Conservation (phyloP, 2,329 filamentous ascomycete genomes). For the Xylariaceae sp. region DNA sequence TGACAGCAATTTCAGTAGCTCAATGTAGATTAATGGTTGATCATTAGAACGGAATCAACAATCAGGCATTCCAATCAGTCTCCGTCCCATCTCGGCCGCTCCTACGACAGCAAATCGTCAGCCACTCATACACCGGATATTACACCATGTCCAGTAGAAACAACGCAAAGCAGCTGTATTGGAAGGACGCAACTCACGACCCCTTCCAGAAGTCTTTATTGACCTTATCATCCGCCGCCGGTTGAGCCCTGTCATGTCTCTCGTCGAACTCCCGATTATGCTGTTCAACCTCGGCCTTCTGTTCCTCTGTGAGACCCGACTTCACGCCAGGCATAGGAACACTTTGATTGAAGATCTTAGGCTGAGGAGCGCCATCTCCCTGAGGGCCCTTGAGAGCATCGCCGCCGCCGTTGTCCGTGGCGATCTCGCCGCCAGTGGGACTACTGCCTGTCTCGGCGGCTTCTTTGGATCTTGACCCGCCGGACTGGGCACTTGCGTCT, state of each 20-base stretch:
- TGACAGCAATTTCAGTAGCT: too few relatives aligned
- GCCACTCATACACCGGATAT: constrained; percentile 4
- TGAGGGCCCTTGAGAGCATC: constrained; percentile 32
- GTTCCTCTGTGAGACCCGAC: constrained; percentile 43
- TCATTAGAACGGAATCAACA: too few relatives aligned
- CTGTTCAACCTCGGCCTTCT: constrained; percentile 53
- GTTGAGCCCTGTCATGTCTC: constrained; percentile 45
- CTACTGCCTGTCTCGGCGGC: constrained; percentile 35
- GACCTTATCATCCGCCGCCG: constrained; percentile 47
- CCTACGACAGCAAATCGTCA: constrained; percentile 6
- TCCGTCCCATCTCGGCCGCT: constrained; percentile 17
- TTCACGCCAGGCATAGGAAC: constrained; percentile 36
- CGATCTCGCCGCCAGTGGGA: constrained; percentile 28
- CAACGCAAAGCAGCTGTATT: constrained; percentile 1
- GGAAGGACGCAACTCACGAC: constrained; percentile 30
- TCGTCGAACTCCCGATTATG: constrained; percentile 57
- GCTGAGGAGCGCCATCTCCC: constrained; percentile 36
- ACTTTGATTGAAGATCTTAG: constrained; percentile 50
- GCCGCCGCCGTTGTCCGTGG: constrained; percentile 28
- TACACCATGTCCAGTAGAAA: not conserved
- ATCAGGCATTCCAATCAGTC: constrained; percentile 27
- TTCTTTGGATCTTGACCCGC: constrained; percentile 38
- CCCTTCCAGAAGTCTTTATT: constrained; percentile 52
- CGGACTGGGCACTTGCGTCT: constrained; percentile 34
- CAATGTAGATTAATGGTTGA: not conserved